phyloP scores from a whole-genome alignment of 768 basidiomycete species.

The Lentinula guzmanii region DNA sequence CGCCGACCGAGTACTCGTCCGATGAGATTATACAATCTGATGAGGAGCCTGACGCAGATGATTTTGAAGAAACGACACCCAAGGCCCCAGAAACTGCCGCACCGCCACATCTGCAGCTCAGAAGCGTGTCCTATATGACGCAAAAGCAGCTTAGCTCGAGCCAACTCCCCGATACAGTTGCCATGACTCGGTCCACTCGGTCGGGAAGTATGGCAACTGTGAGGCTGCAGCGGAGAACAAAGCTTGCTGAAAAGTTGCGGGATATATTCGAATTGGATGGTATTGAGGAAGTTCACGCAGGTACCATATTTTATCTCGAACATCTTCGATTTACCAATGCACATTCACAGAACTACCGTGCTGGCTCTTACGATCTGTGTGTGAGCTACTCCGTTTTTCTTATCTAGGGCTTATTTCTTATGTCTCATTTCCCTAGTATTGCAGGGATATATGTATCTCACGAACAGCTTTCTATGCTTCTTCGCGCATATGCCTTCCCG shows the following conservation, averaged over 20 bases:
- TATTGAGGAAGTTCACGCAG: constrained; percentile 77
- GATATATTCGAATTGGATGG: constrained; percentile 82
- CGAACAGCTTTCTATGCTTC: constrained; percentile 91
- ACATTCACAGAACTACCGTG: constrained; percentile 74
- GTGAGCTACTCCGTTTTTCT: constrained; percentile 43
- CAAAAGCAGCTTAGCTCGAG: constrained; percentile 1
- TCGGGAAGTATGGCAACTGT: constrained; percentile 70
- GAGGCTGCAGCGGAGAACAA: constrained; percentile 56
- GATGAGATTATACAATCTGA: constrained; percentile 33
- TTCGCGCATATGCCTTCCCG: constrained; percentile 90
- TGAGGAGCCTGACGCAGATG: constrained; percentile 38
- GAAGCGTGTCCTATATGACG: constrained; percentile 2
- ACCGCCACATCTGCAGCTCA: constrained; percentile 5
- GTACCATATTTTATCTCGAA: not conserved
- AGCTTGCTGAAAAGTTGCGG: constrained; percentile 81
- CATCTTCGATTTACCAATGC: constrained; percentile 5
- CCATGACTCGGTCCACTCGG: constrained; percentile 19
- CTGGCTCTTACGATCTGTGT: constrained; percentile 84
- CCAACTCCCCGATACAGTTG: not conserved
- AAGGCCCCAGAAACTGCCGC: constrained; percentile 21
- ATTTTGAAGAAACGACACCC: constrained; percentile 54
- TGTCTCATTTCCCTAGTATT: constrained; percentile 48
- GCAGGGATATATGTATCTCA: constrained; percentile 97
- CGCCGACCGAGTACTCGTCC: constrained; percentile 6
- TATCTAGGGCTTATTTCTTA: not conserved